phyloP scores from a whole-genome alignment of 768 basidiomycete genomes.

The Phallus indusiatus region DNA sequence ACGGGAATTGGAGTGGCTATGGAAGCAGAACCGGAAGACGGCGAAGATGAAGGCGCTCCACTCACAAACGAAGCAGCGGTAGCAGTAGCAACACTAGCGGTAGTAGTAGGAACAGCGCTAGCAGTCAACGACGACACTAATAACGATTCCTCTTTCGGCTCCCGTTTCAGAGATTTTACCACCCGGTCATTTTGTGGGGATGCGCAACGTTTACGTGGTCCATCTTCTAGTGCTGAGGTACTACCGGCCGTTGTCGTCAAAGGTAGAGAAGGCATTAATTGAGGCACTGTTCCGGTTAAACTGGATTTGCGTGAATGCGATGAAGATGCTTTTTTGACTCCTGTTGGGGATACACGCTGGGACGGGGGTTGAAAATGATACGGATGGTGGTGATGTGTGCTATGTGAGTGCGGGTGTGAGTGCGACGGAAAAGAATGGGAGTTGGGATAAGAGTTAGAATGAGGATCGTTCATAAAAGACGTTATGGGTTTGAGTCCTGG shows the following conservation, averaged over 20 bases:
- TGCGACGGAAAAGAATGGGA: background rate
- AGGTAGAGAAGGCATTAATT: background rate
- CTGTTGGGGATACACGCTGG: background rate
- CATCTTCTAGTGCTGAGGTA: conserved; percentile 19
- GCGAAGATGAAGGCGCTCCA: conserved; percentile 12
- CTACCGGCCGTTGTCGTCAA: no score
- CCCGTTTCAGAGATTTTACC: conserved; percentile 39
- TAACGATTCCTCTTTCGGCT: conserved; percentile 32
- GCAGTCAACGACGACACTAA: conserved; percentile 12
- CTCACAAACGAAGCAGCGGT: background rate
- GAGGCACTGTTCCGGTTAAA: background rate
- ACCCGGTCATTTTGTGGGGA: conserved; percentile 37
- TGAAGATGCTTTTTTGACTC: background rate
- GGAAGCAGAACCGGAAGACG: conserved; percentile 7
- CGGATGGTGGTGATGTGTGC: no score
- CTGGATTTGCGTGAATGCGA: background rate
- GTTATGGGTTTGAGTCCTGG: background rate
- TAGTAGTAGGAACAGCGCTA: conserved; percentile 4
- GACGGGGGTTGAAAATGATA: background rate
- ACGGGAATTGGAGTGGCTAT: conserved; percentile 12
- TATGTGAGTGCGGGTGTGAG: background rate
- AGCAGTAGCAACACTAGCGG: background rate
- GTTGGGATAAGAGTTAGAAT: conserved; percentile 1
- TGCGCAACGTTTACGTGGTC: conserved; percentile 42
- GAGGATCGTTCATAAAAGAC: background rate